Evolutionary conservation across 306 rosid genomes (phyloP).

Genomic region (Acmispon strigosus): DNA sequence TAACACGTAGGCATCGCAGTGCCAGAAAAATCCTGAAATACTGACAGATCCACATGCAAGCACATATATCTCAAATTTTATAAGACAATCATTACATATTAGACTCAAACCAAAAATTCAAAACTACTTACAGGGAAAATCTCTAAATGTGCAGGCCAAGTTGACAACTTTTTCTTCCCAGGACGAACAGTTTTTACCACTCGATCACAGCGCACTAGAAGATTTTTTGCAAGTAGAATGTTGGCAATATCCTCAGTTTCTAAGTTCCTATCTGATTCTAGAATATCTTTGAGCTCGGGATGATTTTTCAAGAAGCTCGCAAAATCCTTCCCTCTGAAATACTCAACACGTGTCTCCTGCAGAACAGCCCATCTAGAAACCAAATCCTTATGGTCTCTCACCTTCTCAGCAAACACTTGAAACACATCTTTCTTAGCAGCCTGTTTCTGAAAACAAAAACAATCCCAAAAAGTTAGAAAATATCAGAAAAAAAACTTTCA

Average conservation of each 20-base stretch:
- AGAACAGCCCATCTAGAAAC: conserved; percentile 96
- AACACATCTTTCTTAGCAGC: conserved; percentile 68
- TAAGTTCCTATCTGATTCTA: conserved; percentile 61
- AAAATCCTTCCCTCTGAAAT: conserved; percentile 95
- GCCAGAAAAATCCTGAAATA: not conserved
- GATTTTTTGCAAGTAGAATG: conserved; percentile 65
- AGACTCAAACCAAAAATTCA: not conserved
- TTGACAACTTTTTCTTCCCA: conserved; percentile 89
- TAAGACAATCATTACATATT: conserved; percentile 5
- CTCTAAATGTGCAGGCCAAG: conserved; percentile 98
- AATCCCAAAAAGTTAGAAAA: conserved; percentile 3
- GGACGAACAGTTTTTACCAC: conserved; percentile 96
- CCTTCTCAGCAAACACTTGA: conserved; percentile 95
- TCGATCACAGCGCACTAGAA: conserved; percentile 90
- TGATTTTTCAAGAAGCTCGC: conserved; percentile 70
- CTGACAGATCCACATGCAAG: not conserved
- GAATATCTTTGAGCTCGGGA: conserved; percentile 72
- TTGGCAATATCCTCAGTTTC: conserved; percentile 79
- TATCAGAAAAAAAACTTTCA: conserved; percentile 7
- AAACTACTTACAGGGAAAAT: conserved; percentile 60
- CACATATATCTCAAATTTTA: not conserved
- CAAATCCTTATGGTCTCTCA: conserved; percentile 81
- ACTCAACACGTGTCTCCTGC: conserved; percentile 95
- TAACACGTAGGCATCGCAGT: not conserved
- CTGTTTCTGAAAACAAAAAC: conserved; percentile 57